Percentiles rank a stretch among this genome's conserved stretches.
Evolutionary conservation across 495 filamentous ascomycete genomes (phyloP).

Genomic region (Annulohypoxylon moriforme): DNA sequence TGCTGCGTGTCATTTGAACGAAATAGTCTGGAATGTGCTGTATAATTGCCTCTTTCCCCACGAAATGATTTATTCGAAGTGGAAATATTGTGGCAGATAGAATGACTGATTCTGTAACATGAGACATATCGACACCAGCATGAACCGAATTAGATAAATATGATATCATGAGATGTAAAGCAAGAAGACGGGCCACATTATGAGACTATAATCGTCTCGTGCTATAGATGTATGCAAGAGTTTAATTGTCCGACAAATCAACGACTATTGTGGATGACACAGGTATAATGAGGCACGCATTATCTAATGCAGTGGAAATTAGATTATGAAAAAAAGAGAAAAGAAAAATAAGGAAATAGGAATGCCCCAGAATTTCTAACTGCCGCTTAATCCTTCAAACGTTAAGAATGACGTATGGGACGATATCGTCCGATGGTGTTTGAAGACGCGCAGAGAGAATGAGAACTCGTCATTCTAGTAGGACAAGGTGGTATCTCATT

Average conservation of each 20-base stretch:
- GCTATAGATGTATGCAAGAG: not conserved
- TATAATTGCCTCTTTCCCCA: not conserved
- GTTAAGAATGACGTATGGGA: slow-evolving; percentile 21
- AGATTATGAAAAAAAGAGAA: not conserved
- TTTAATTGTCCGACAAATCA: not conserved
- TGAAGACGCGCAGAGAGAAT: not conserved
- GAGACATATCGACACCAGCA: not conserved
- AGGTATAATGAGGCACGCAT: not conserved
- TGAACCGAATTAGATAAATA: not conserved
- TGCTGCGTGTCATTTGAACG: not conserved
- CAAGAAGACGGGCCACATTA: not conserved
- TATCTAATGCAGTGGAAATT: not conserved
- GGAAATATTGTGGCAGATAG: not conserved
- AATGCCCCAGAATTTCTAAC: not conserved
- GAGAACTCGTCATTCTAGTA: slow-evolving; percentile 21
- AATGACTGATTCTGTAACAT: not conserved
- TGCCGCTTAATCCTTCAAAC: slow-evolving; percentile 2
- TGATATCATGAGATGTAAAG: not conserved
- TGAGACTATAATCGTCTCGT: slow-evolving; percentile 1
- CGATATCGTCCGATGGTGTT: not conserved
- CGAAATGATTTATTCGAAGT: not conserved
- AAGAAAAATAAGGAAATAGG: not conserved
- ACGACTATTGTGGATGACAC: not conserved
- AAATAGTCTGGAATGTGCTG: slow-evolving; percentile 1
- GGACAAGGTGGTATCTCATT: slow-evolving; percentile 20